Evolutionary conservation across 106 monocot genomes (phyloP).

Genomic region (Ottelia alismoides): DNA sequence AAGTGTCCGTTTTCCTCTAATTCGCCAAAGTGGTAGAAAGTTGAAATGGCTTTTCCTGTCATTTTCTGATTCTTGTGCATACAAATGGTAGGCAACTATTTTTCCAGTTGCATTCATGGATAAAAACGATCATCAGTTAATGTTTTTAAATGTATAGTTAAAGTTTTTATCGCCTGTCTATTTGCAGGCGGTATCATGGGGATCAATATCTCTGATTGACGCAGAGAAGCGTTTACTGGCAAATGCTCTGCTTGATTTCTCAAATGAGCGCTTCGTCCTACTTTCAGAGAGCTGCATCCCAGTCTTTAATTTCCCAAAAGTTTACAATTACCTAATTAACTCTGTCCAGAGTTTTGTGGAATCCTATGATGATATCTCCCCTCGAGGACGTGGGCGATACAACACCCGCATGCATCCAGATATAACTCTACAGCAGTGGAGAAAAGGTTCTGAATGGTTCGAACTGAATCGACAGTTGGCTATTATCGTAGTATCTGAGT

Average conservation of each 20-base stretch:
- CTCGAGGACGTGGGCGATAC: conserved; percentile 10
- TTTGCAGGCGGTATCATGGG: conserved; percentile 18
- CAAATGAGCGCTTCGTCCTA: conserved; percentile 11
- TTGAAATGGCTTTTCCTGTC: too few species aligned
- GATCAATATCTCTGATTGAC: conserved; percentile 9
- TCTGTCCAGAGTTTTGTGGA: conserved; percentile 7
- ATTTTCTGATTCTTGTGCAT: too few species aligned
- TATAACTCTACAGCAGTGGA: conserved; percentile 5
- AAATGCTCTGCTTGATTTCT: conserved; percentile 14
- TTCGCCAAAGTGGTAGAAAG: too few species aligned
- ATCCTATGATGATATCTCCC: conserved; percentile 9
- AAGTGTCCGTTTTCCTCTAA: too few species aligned
- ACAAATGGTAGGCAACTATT: too few species aligned
- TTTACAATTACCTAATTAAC: conserved; percentile 9
- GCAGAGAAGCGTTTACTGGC: conserved; percentile 13
- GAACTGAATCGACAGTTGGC: conserved; percentile 10
- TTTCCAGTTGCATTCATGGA: too few species aligned
- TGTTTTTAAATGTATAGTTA: too few species aligned
- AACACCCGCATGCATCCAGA: conserved; percentile 2
- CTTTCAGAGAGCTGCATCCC: conserved; percentile 16
- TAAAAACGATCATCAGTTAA: too few species aligned
- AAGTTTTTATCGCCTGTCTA: too few species aligned
- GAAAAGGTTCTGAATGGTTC: conserved; percentile 17
- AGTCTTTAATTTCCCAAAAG: conserved; percentile 7
- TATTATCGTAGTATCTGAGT: conserved; percentile 3